Evolutionary conservation across 176 grass and related monocot species (phyloP), one percentile per base, ranked within the genome.

Genomic region (Saccharum officinarum): DNA sequence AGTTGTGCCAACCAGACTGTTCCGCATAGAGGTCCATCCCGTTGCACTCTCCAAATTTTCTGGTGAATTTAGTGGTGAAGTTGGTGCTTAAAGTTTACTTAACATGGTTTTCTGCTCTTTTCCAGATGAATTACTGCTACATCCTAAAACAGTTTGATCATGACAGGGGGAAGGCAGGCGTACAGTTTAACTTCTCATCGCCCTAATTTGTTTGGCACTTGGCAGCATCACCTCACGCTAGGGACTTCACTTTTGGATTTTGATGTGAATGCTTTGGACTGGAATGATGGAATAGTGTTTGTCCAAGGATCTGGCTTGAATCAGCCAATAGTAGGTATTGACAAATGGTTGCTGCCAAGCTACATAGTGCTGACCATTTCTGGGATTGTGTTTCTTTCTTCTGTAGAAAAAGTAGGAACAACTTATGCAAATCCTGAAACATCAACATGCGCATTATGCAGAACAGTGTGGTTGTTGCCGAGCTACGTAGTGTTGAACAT

Each of bases 101-200:
- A 92, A 50, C 41, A 39, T 5, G 4, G 76, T 6, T 20, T 78
- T 82, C 22, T 17, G 52, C 41, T 66, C 46, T 71, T 80, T 55
- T 60, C 47, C 91, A 97, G 95, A n/a, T 97, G 38, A 95, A 97
- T 75, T 95, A 95, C 87, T 98, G 91, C 77, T 91, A 90, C 77
- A 90, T 98, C 72, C 45, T 98, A 67, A 95, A 88, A 85, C 90
- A 95, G 54, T 88, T 88, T 73, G 63, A 90, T 67, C 84, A 88
- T 90, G 95, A 92, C 82, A 67, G 4, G 47, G 85, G 85, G 61
- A 92, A 98, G 90, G 88, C 90, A 37, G 91, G 91, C 46, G 80
- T 98, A 84, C 91, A 95, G 73, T 93, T 95, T 36, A 92, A 81
- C 76, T 90, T 95, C 50, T 93, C 87, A 34, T 88, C 63, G 0